Evolutionary conservation across 108 stramenopile species (phyloP).

Genomic region (Cyclostephanos invisitatus): DNA sequence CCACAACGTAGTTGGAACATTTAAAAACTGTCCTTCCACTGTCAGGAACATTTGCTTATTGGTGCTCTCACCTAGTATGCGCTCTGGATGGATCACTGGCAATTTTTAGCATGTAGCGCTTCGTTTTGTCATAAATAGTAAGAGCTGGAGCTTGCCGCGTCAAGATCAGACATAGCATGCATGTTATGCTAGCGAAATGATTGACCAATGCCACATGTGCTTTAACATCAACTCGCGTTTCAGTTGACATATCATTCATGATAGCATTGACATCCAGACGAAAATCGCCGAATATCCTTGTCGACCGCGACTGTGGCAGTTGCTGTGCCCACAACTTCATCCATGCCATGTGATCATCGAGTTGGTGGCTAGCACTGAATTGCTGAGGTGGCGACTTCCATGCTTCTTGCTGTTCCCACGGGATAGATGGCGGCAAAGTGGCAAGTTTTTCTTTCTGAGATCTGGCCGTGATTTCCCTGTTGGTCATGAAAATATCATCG

Average conservation of each 20-base stretch:
- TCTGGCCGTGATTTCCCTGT: conserved; percentile 68
- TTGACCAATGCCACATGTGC: not conserved
- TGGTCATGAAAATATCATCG: conserved; percentile 63
- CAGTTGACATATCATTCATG: conserved; percentile 26
- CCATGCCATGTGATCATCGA: conserved; percentile 32
- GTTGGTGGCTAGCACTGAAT: conserved; percentile 12
- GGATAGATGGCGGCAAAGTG: conserved; percentile 11
- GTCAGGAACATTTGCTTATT: too few species aligned
- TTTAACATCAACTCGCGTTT: not conserved
- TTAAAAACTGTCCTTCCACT: too few species aligned
- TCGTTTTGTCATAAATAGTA: not conserved
- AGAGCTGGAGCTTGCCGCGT: not conserved
- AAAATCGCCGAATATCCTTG: conserved; percentile 53
- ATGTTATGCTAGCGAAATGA: not conserved
- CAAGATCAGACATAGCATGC: not conserved
- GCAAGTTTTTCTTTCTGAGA: conserved; percentile 59
- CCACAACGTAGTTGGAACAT: too few species aligned
- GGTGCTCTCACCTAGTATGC: too few species aligned
- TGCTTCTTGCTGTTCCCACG: not conserved
- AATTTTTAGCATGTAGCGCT: not conserved
- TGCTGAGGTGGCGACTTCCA: conserved; percentile 8
- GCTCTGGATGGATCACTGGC: not conserved
- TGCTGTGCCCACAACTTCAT: conserved; percentile 58
- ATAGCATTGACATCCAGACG: conserved; percentile 66
- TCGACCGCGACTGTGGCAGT: conserved; percentile 48